Evolutionary conservation across 768 basidiomycete species (phyloP).

Genomic region (Kwoniella shandongensis): DNA sequence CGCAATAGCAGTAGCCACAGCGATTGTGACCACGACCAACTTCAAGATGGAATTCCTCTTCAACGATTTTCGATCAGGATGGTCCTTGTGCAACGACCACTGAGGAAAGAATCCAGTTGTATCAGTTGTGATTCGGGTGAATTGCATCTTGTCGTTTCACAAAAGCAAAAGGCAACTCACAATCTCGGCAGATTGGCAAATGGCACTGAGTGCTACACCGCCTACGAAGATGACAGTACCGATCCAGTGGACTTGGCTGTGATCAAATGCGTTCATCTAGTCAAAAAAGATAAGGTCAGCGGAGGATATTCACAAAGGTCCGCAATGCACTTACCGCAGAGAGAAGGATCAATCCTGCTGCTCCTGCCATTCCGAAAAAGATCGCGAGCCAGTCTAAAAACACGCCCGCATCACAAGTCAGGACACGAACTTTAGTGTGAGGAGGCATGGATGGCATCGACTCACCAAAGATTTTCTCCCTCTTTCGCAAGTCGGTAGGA

Average conservation of each 20-base stretch:
- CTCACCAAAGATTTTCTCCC: slow-evolving; percentile 51
- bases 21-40: slow-evolving; percentile 50
- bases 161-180: slow-evolving; percentile 26
- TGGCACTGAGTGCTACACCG: slow-evolving; percentile 53
- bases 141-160: too few species aligned
- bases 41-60: slow-evolving; percentile 54
- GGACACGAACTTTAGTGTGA: too few species aligned
- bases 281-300: neutral
- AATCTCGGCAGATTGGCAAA: slow-evolving; percentile 53
- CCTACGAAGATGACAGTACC: slow-evolving; percentile 54
- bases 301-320: neutral
- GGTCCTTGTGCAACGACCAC: slow-evolving; percentile 53
- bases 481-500: slow-evolving; percentile 46
- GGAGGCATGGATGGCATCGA: neutral
- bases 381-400: slow-evolving; percentile 51
- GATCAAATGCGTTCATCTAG: slow-evolving; percentile 51
- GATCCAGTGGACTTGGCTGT: slow-evolving; percentile 49
- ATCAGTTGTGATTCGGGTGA: neutral
- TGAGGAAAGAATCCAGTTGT: slow-evolving; percentile 11
- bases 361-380: slow-evolving; percentile 51
- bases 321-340: slow-evolving; percentile 38
- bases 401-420: neutral
- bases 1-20: slow-evolving; percentile 51
- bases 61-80: slow-evolving; percentile 52
- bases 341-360: slow-evolving; percentile 50